Evolutionary conservation across 2,329 filamentous ascomycete genomes (phyloP), one percentile per base, ranked within the genome.

Genomic region (Alternaria panax): DNA sequence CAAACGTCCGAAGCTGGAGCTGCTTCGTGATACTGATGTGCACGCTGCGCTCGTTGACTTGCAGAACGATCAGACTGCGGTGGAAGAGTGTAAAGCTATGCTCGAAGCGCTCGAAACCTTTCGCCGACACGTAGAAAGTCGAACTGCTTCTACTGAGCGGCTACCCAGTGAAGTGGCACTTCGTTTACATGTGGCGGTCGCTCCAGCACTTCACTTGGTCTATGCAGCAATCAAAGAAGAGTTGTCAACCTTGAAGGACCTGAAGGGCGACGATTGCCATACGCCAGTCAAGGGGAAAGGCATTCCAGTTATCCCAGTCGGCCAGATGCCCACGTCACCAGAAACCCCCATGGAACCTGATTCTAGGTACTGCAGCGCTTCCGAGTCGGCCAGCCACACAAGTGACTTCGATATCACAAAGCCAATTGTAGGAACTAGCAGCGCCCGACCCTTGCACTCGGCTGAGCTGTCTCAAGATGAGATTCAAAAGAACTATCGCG

Each of bases 401-500:
- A 42, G 34, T 9, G 12, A n/a, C n/a, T 8, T 34, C 14, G 22
- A 32, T 16, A 24, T 7, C 12, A 34, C 22, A 3, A 9, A 25
- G 11, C 11, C 34, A 25, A 12, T 25, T 16, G n/a, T 16, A 11
- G 20, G 6, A 20, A 12, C 16, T n/a, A 28, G 3, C 5, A 36
- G 5, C 12, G 7, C 8, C 11, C 27, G 54, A 25, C 24, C 55
- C 5, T 18, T 7, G 41, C 32, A 8, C 53, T 41, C 16, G 22
- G 34, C 48, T 25, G 46, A 59, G 9, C 52, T 63, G 7, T 52
- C 54, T 2, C 59, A 69, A 30, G 48, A 52, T 38, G 60, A 63
- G 40, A 68, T 68, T 20, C 50, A 60, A 41, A 43, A 48, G 22
- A 70, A 69, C 28, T 69, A 67, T 30, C 34, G 34, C 7, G 65